Evolutionary conservation across 2,329 filamentous ascomycete species (phyloP).

Genomic region (Arthrobotrys iridis): DNA sequence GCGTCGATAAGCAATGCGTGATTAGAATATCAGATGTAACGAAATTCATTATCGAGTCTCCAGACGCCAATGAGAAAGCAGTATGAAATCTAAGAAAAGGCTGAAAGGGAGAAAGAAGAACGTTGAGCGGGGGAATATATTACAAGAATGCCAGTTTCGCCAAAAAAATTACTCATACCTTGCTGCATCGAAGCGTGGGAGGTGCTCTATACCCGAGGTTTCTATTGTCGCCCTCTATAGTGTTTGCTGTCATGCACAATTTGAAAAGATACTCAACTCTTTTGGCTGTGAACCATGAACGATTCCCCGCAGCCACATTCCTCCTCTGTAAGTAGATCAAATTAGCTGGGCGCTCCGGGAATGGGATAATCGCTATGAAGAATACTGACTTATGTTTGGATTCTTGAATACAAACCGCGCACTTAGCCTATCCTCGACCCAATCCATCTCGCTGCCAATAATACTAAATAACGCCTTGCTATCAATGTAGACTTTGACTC

Average conservation of each 20-base stretch:
- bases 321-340: constrained; percentile 73
- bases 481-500: constrained; percentile 93
- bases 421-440: constrained; percentile 94
- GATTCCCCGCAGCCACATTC: constrained; percentile 96
- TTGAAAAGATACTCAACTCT: constrained; percentile 19
- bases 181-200: background rate
- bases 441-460: constrained; percentile 99
- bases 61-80: constrained; percentile 6
- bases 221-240: background rate
- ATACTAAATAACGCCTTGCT: constrained; percentile 98
- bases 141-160: constrained; percentile 18
- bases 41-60: background rate
- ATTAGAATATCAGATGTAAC: constrained; percentile 7
- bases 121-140: constrained; percentile 9
- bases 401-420: constrained; percentile 94
- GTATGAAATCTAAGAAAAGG: background rate
- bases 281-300: constrained; percentile 75
- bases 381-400: constrained; percentile 91
- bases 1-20: background rate
- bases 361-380: background rate
- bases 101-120: background rate
- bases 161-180: constrained; percentile 21
- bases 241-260: too few species aligned
- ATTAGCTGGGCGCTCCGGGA: constrained; percentile 54
- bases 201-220: background rate